Conservation (phyloP, 805 yeast genomes). For the Pichia heedii region DNA sequence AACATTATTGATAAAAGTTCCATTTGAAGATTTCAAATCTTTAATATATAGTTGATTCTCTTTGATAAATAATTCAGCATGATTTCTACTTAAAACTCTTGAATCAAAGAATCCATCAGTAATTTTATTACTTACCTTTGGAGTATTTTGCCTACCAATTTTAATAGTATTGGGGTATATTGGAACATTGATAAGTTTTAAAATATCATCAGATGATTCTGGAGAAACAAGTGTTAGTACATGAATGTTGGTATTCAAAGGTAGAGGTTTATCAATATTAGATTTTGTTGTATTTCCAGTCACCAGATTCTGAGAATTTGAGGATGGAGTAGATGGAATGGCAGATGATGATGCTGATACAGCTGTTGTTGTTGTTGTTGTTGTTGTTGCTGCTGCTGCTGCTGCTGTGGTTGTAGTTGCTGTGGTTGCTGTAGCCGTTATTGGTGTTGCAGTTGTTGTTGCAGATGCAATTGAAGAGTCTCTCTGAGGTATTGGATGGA, state of each 20-base stretch:
- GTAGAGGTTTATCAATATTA: not conserved
- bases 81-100: slow-evolving; percentile 84
- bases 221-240: slow-evolving; percentile 67
- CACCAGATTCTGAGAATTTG: not conserved
- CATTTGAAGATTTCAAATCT: slow-evolving; percentile 88
- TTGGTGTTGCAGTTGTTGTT: not conserved
- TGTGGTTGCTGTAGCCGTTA: slow-evolving; percentile 6
- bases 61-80: slow-evolving; percentile 73
- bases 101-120: slow-evolving; percentile 93
- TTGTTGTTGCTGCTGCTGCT: not conserved
- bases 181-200: slow-evolving; percentile 74
- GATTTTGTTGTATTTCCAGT: not conserved
- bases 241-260: slow-evolving; percentile 32
- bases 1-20: slow-evolving; percentile 79
- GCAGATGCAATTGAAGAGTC: not conserved
- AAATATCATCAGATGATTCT: slow-evolving; percentile 56
- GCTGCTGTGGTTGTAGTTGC: not conserved
- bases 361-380: slow-evolving; percentile 2
- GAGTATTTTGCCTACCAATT: slow-evolving; percentile 82
- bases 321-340: slow-evolving; percentile 2
- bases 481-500: slow-evolving; percentile 17
- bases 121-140: slow-evolving; percentile 47
- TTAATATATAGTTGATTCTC: slow-evolving; percentile 62
- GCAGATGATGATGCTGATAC: slow-evolving; percentile 3
- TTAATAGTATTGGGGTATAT: slow-evolving; percentile 73